Evolutionary conservation across 177 flowering plant species (phyloP), one percentile per base, ranked within the genome.

Genomic region (Vitis hybrid): DNA sequence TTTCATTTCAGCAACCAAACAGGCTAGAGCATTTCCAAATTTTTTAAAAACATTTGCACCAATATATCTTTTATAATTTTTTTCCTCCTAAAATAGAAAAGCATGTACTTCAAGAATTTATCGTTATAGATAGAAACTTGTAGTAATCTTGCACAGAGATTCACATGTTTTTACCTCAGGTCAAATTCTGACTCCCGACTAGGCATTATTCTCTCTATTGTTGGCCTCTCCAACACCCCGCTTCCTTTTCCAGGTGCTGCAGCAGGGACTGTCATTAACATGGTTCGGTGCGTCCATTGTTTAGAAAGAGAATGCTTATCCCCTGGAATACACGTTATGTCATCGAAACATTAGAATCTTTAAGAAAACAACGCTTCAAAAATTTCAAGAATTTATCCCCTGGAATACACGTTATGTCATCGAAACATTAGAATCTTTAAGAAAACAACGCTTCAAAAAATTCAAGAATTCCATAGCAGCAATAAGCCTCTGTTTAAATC

Each of bases 161-260:
- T 14, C 39, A 9, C 18, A 11, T 22, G 34, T 0, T n/a, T 15
- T 59, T 72, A 76, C 79, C 73, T 76, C 49, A 77, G 49, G 53
- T 77, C 74, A 70, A 77, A 77, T 65, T 77, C 76, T 50, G 80
- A 77, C 50, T 77, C 80, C 6, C 76, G 80, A 11, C 71, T 65
- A 39, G 80, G 80, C 10, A 67, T 68, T 60, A 76, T 71, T 56
- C 62, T 77, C 76, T 73, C 80, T 13, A 73, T 73, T 10, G 71
- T 69, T 18, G 76, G 79, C 70, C 59, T 72, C 53, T 77, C 79
- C 63, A 77, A 61, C 45, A 77, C 20, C 15, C 74, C 76, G 0
- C 79, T 76, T n/a, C 76, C 73, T 66, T 77, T 73, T 31, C 79
- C 76, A 14, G 68, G 26, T 48, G 53, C 74, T 31, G 74, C 61